Conservation (phyloP, 2,329 filamentous ascomycete genomes). For the Xylariaceae sp. region DNA sequence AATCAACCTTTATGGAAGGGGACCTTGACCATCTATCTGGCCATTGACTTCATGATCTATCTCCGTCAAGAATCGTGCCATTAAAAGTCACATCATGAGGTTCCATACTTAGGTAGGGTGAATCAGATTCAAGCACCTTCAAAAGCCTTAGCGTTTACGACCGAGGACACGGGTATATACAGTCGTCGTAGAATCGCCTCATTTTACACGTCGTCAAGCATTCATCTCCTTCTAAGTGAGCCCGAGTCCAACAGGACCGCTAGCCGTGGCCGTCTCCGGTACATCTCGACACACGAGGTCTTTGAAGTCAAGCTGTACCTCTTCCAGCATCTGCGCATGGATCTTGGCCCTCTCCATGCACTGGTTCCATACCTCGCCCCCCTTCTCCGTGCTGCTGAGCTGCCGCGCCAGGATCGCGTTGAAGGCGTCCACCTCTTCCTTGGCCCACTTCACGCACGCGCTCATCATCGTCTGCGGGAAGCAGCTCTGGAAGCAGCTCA, state of each 20-base stretch:
- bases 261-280: slow-evolving; percentile 22
- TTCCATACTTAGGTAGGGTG: too few relatives aligned
- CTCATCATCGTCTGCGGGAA: slow-evolving; percentile 88
- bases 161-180: not conserved
- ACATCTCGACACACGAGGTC: slow-evolving; percentile 69
- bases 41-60: too few relatives aligned
- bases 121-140: too few relatives aligned
- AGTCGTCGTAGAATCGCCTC: not conserved
- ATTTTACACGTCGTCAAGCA: not conserved
- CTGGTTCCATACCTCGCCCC: slow-evolving; percentile 73
- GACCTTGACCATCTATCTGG: too few relatives aligned
- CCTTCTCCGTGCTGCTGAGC: slow-evolving; percentile 78
- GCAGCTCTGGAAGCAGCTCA: slow-evolving; percentile 81
- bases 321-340: slow-evolving; percentile 75
- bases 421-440: slow-evolving; percentile 88
- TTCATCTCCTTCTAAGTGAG: slow-evolving; percentile 21
- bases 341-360: slow-evolving; percentile 80
- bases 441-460: slow-evolving; percentile 97
- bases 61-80: too few relatives aligned
- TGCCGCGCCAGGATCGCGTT: slow-evolving; percentile 80
- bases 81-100: too few relatives aligned
- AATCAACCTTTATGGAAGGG: too few relatives aligned
- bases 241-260: slow-evolving; percentile 42
- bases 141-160: too few relatives aligned
- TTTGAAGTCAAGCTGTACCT: slow-evolving; percentile 87